Evolutionary conservation across 805 yeast genomes (phyloP), one percentile per base, ranked within the genome.

Genomic region (Komagataella populi): DNA sequence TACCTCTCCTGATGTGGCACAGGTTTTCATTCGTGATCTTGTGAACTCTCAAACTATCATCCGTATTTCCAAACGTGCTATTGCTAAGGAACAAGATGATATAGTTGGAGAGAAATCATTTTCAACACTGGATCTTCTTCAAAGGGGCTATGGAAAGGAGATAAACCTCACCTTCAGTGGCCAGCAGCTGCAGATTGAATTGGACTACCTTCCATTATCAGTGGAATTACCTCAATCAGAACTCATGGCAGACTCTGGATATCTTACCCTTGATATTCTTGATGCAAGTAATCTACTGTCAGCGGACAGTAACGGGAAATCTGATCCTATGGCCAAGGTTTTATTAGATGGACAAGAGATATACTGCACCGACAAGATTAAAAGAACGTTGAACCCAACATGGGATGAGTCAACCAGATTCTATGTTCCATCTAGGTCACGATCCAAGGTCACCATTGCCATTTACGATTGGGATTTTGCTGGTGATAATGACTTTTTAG

Each of bases 401-500:
- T 89, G 93, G 90, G 82, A 87, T 62, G 93, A 87, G 58, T 64
- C 69, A 6, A 69, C 77, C 22, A 72, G 71, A 3, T 65, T 87
- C 56, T 81, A 85, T 3, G 64, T 85, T 53, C 72, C 77, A 44
- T 83, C 93, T 0, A 77, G 87, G 63, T 68, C 80, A 2, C 74
- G 84, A 60, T 69, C 76, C 23, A 58, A 67, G 16, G 62, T 84
- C 24, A 55, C 64, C 39, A 57, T 82, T 22, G 74, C 73, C 47
- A 78, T 82, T 16, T 77, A 67, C 59, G 93, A 86, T 64, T 86
- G 91, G 91, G 93, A 86, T 65, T 72, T 83, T 61, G 76, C 89
- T 22, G 90, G 87, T 55, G 77, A 73, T 50, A 79, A 82, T 64
- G 85, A 80, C 55, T 61, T 72, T 22, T 63, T 86, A 49, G 90